phyloP scores from a whole-genome alignment of 2,329 filamentous ascomycete species.

The Domatiomyces catenatus region DNA sequence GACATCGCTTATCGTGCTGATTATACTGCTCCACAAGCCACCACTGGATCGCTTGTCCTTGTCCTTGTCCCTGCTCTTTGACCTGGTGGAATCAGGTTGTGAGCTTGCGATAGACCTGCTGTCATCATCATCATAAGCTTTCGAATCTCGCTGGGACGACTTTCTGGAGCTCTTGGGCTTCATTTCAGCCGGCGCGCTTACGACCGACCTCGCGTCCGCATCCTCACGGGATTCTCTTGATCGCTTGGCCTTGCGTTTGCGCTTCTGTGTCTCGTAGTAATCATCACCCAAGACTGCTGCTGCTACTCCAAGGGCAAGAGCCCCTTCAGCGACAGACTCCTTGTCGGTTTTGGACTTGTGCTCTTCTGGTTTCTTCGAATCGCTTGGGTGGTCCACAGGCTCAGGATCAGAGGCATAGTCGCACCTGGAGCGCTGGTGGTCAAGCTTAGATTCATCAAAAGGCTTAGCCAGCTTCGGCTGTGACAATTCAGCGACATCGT shows the following conservation, averaged over 20 bases:
- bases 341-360: conserved; percentile 7
- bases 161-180: conserved; percentile 21
- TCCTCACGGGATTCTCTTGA: conserved; percentile 18
- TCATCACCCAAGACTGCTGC: conserved; percentile 3
- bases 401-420: conserved; percentile 12
- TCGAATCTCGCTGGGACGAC: conserved; percentile 18
- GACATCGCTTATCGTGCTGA: conserved; percentile 16
- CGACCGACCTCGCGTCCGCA: conserved; percentile 25
- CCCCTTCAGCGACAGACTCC: conserved; percentile 1
- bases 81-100: conserved; percentile 14
- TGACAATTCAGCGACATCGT: background rate
- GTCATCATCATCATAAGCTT: conserved; percentile 13
- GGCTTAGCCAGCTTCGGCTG: conserved; percentile 3
- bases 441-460: conserved; percentile 3
- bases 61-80: conserved; percentile 19
- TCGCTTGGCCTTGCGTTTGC: conserved; percentile 21
- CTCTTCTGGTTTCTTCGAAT: conserved; percentile 2
- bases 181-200: conserved; percentile 22
- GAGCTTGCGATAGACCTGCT: conserved; percentile 6
- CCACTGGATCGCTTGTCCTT: conserved; percentile 19
- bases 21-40: conserved; percentile 25
- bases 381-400: conserved; percentile 7
- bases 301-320: conserved; percentile 4
- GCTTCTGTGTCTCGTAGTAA: conserved; percentile 15
- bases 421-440: conserved; percentile 1